Evolutionary conservation across 2,329 filamentous ascomycete genomes (phyloP), one percentile per base, ranked within the genome.

Genomic region (Colletotrichum neosansevieriae): DNA sequence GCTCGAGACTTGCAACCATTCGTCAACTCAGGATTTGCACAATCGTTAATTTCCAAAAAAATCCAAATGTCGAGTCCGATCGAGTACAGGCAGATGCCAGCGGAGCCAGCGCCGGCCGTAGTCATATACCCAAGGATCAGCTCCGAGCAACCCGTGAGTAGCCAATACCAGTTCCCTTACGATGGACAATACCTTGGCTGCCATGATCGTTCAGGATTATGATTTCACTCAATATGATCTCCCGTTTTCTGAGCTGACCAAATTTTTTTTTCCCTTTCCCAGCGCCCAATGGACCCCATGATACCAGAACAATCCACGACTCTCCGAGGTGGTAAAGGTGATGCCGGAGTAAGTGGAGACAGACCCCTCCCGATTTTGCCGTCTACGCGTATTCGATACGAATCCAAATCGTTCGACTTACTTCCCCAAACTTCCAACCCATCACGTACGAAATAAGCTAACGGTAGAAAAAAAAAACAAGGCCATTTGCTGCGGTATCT

Each of bases 401-500:
- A 6, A 38, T 70, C 24, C 24, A n/a, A 12, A n/a, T 32, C 6
- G 15, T 1, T 6, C 34, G 1, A 38, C 47, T 50, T 19, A n/a
- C 58, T 38, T 40, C 9, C 44, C 32, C 13, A 40, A 34, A 36
- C 13, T 47, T 58, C 6, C 13, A 29, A 15, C 42, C 6, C 24
- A 5, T n/a, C 13, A 3, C n/a, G 29, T n/a, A 40, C 40, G 34
- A 9, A 9, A 19, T 47, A n/a, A 54, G 51, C 69, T 72, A 49
- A 72, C 34, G 6, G 29, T 29, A 1, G 51, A 50, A 11, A 9
- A 53, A n/a, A 13, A 63, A 9, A 53, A 15, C 15, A 63, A 81
- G 79, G 79, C 79, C 13, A 72, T 81, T 54, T 81, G 79, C 74
- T 81, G 79, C 63, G 79, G 79, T 32, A 73, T 81, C 58, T 81